Conservation (phyloP, 176 grass and related monocot genomes). For the Panicum miliaceum region DNA sequence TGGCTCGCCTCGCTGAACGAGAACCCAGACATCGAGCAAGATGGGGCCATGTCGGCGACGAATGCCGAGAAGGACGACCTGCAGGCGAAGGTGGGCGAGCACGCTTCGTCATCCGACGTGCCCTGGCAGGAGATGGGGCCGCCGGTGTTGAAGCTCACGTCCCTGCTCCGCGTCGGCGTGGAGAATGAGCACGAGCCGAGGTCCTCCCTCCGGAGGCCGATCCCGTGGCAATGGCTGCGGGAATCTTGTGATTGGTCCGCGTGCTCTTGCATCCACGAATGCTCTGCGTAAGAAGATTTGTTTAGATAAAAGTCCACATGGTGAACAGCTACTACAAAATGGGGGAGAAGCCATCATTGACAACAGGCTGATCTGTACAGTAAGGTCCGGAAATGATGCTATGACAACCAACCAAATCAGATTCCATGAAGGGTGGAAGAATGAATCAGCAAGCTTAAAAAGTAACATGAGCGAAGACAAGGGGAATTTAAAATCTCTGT, state of each 20-base stretch:
- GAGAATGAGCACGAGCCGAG: conserved; percentile 67
- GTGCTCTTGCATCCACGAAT: conserved; percentile 81
- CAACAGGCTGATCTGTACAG: conserved; percentile 32
- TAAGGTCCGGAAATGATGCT: conserved; percentile 30
- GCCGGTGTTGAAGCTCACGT: conserved; percentile 73
- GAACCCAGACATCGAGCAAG: conserved; percentile 46
- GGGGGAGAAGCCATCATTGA: conserved; percentile 20
- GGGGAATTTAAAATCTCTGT: conserved; percentile 21
- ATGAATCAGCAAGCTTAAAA: conserved; percentile 38
- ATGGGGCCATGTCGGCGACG: conserved; percentile 8
- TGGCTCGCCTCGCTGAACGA: conserved; percentile 40
- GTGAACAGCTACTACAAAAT: background rate
- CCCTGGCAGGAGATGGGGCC: conserved; percentile 41
- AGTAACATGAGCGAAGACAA: background rate
- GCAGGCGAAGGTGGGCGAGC: conserved; percentile 58
- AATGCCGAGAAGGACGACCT: conserved; percentile 69
- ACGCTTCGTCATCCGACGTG: conserved; percentile 54
- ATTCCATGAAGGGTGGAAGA: conserved; percentile 39
- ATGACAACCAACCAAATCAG: conserved; percentile 51
- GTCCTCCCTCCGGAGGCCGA: conserved; percentile 37
- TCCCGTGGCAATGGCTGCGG: conserved; percentile 44
- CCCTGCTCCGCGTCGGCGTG: conserved; percentile 55
- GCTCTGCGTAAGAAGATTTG: conserved; percentile 50
- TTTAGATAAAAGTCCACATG: conserved; percentile 41
- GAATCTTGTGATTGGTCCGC: conserved; percentile 50